Evolutionary conservation across 148 eudicot species (phyloP).

Genomic region (Silene latifolia): DNA sequence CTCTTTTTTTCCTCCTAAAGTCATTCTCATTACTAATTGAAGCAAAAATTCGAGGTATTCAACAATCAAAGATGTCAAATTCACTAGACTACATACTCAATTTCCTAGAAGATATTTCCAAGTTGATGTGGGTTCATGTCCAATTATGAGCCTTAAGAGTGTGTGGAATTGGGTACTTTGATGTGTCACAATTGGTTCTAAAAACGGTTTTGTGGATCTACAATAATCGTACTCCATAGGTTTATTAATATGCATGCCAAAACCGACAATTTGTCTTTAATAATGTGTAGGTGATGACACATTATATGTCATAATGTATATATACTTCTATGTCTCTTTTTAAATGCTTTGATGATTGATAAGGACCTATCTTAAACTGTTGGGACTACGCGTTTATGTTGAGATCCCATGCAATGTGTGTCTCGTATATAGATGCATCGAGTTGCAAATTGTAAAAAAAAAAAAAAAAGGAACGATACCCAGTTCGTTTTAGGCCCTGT

Average conservation of each 20-base stretch:
- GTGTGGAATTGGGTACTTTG: conserved; percentile 27
- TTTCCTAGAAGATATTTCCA: conserved; percentile 10
- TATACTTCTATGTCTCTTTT: neutral
- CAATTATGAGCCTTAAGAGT: neutral
- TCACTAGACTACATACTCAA: conserved; percentile 3
- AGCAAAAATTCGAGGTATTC: conserved; percentile 18
- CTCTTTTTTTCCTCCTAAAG: too few relatives aligned
- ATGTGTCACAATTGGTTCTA: conserved; percentile 30
- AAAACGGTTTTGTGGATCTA: conserved; percentile 14
- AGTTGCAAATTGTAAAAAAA: too few relatives aligned
- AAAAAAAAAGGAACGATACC: too few relatives aligned
- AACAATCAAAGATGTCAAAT: conserved; percentile 15
- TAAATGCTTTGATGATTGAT: conserved; percentile 16
- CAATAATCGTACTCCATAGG: conserved; percentile 10
- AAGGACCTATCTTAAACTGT: conserved; percentile 11
- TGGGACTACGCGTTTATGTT: neutral
- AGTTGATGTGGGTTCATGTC: conserved; percentile 9
- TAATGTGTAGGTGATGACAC: conserved; percentile 11
- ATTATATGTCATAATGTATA: neutral
- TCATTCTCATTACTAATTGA: conserved; percentile 16
- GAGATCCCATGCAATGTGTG: neutral
- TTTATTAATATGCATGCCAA: conserved; percentile 11
- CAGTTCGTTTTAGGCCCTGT: too few relatives aligned
- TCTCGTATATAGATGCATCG: neutral
- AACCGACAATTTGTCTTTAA: conserved; percentile 20